These are phyloP conservation scores for Ophiognomonia clavigignenti-juglandacearum DNA, from an alignment of 2,329 filamentous ascomycete genomes.

Conservation along the genomic window DNA sequence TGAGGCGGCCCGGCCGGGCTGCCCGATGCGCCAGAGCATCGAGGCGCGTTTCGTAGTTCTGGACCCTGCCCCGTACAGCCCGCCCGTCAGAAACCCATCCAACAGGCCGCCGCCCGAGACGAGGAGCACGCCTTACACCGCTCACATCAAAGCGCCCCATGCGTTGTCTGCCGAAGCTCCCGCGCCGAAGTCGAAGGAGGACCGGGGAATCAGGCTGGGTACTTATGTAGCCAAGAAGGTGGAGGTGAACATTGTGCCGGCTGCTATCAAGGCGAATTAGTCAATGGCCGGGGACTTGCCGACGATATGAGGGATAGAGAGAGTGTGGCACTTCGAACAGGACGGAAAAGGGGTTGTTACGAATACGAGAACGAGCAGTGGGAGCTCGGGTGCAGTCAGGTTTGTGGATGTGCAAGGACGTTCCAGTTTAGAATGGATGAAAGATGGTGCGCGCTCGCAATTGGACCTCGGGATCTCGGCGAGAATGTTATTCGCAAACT, in stretches of 20 bases:
- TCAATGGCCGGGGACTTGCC: no score
- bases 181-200: constrained; percentile 3
- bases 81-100: neutral
- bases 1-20: neutral
- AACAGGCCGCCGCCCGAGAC: constrained; percentile 3
- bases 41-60: constrained; percentile 6
- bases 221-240: constrained; percentile 3
- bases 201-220: neutral
- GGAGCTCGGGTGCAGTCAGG: no score
- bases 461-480: no score
- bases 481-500: no score
- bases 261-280: constrained; percentile 1
- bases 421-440: no score
- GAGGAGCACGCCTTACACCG: constrained; percentile 1
- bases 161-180: neutral
- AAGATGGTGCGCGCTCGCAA: no score
- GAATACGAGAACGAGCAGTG: no score
- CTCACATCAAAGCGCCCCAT: neutral
- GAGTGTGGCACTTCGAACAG: no score
- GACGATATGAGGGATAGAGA: no score
- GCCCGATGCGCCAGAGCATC: constrained; percentile 1
- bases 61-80: neutral
- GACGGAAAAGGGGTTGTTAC: no score
- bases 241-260: constrained; percentile 3
- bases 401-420: no score